Evolutionary conservation across 1,139 yeast genomes (phyloP), one percentile per base, ranked within the genome.

Genomic region (Blastobotrys elegans): DNA sequence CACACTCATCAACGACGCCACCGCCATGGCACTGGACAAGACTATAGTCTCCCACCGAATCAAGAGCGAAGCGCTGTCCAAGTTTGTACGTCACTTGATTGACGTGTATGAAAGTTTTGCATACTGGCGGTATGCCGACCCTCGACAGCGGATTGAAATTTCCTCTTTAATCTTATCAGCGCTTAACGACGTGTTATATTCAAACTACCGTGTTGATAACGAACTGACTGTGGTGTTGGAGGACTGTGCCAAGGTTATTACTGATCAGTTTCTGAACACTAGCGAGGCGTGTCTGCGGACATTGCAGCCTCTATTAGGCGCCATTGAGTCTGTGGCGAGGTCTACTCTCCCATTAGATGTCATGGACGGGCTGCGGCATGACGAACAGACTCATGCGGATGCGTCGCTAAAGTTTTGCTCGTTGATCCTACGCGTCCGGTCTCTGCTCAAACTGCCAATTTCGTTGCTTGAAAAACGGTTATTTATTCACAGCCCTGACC

Each of bases 71-170:
- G 79, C 86, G 3, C 61, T 88, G 35, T 68, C 73, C n/a, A 76
- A 76, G 51, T 68, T 87, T 45, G 68, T 77, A 1, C 64, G 69
- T 7, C 87, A 84, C 61, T 69, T 82, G 47, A 66, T 86, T 17
- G 76, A 75, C 46, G 76, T 87, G 0, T 87, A 82, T 65, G 96
- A 88, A 59, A 81, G 87, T 54, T 85, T 82, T 58, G 68, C 75
- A 5, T 79, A 76, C 58, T 87, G 96, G 82, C 75, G 79, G 51
- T 88, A 80, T 62, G 67, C 70, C 29, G 65, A 74, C 22, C 69
- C 77, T 0, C 64, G 69, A 43, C 87, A 88, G 59, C 79, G 80
- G 53, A 71, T 79, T 58, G 77, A 79, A 54, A 72, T 88, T 43
- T 89, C 94, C 0, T 70, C 74, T 3, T 69, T 75, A 46, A 71